Evolutionary conservation across 768 basidiomycete genomes (phyloP).

Genomic region (Thelephora ganbajun): DNA sequence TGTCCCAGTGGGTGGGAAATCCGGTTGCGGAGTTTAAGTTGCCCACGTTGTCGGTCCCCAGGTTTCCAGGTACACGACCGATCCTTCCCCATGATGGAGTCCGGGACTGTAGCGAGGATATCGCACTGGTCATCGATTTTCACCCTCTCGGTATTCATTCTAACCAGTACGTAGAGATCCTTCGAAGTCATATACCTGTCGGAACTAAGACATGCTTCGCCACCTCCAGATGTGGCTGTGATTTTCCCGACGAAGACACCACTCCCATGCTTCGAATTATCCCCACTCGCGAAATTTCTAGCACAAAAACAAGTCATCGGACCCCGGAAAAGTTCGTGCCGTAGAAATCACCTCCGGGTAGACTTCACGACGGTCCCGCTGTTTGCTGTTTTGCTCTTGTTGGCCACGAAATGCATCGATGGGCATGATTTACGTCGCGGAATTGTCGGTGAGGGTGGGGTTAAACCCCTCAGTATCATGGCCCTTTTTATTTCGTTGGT

Average conservation of each 20-base stretch:
- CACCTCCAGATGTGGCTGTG: conserved; percentile 12
- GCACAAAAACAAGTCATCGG: no score
- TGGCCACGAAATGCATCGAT: conserved; percentile 17
- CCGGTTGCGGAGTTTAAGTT: not conserved
- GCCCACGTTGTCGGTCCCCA: not conserved
- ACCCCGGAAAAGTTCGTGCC: no score
- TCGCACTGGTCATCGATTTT: conserved; percentile 13
- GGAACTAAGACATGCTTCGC: not conserved
- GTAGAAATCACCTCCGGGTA: conserved; percentile 11
- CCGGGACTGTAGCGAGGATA: not conserved
- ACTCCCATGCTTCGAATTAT: conserved; percentile 4
- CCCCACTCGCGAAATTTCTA: no score
- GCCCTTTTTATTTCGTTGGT: conserved; percentile 81
- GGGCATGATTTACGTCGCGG: conserved; percentile 46
- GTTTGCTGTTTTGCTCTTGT: conserved; percentile 15
- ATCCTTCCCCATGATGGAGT: not conserved
- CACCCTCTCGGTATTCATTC: conserved; percentile 13
- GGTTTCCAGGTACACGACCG: not conserved
- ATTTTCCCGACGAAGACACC: conserved; percentile 12
- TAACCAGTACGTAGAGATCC: conserved; percentile 12
- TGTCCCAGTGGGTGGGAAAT: not conserved
- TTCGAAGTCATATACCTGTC: not conserved
- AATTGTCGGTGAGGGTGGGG: conserved; percentile 64
- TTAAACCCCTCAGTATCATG: conserved; percentile 87
- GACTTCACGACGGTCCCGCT: conserved; percentile 20